Evolutionary conservation across 208 protist genomes (phyloP).

Genomic region (Angomonas ambiguus): DNA sequence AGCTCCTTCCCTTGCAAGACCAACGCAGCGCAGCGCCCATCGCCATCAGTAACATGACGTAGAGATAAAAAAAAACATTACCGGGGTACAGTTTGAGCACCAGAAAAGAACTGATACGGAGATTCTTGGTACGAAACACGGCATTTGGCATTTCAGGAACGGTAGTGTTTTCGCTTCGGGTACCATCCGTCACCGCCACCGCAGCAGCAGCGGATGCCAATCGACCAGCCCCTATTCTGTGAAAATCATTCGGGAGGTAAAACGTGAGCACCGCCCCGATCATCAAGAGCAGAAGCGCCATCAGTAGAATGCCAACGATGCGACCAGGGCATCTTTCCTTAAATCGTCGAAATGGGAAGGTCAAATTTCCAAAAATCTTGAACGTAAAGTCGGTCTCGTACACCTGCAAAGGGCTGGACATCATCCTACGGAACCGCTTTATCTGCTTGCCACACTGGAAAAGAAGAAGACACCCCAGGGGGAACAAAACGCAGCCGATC

Average conservation of each 20-base stretch:
- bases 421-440: background rate
- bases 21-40: slow-evolving; percentile 24
- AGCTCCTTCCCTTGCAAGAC: slow-evolving; percentile 16
- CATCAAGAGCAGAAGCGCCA: slow-evolving; percentile 8
- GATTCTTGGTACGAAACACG: slow-evolving; percentile 33
- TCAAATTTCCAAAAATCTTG: background rate
- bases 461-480: background rate
- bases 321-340: background rate
- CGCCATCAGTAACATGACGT: slow-evolving; percentile 25
- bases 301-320: background rate
- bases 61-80: slow-evolving; percentile 66
- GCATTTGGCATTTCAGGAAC: slow-evolving; percentile 45
- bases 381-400: background rate
- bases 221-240: slow-evolving; percentile 14
- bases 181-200: slow-evolving; percentile 2
- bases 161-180: slow-evolving; percentile 4
- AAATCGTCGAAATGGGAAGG: background rate
- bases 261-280: slow-evolving; percentile 30
- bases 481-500: background rate
- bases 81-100: slow-evolving; percentile 57
- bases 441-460: background rate
- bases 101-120: slow-evolving; percentile 20
- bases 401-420: background rate
- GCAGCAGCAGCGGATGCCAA: slow-evolving; percentile 27
- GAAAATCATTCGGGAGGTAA: slow-evolving; percentile 52